Evolutionary conservation across 768 basidiomycete species (phyloP), one percentile per base, ranked within the genome.

Genomic region (Boletus tomentosulus): DNA sequence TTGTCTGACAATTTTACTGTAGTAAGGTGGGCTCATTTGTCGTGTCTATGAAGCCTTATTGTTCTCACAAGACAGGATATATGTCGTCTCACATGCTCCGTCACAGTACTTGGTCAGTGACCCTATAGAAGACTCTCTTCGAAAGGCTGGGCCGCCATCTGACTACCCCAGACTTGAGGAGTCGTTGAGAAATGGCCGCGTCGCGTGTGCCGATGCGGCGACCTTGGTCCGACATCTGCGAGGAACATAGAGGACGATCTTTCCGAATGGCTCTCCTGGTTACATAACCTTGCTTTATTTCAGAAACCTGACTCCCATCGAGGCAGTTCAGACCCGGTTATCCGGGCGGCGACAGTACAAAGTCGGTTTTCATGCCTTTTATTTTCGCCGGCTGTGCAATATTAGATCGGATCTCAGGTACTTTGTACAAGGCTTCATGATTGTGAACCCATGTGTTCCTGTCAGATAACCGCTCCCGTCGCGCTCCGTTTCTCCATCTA

Each of bases 191-290:
- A 35, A 46, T 34, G 19, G 34, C 51, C 54, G 52, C 25, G 25
- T 46, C 37, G 49, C 54, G 57, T 65, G 64, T 34, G 46, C 42
- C 64, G 63, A 66, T 65, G 64, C 63, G 64, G 63, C 56, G 61
- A 65, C 63, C 61, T 63, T 43, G 38, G 28, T 7, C 48, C 42
- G 33, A 45, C 33, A 24, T 46, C 24, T 31, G 24, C 33, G 41
- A 57, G 44, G 50, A 51, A 54, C 31, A 25, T 25, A 30, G 50
- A 39, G 46, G 27, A 22, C 31, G 31, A 63, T 65, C 55, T 25
- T 42, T 46, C 33, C 46, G 42, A 34, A 37, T 19, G 24, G 15
- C 54, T 53, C 44, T 44, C 44, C 46, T 9, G 25, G 50, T 62
- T 56, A 65, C 63, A 50, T 60, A 50, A 62, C 50, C 22, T 34